Evolutionary conservation across 352 stramenopile genomes (phyloP).

Genomic region (Globisporangium sylvaticum): DNA sequence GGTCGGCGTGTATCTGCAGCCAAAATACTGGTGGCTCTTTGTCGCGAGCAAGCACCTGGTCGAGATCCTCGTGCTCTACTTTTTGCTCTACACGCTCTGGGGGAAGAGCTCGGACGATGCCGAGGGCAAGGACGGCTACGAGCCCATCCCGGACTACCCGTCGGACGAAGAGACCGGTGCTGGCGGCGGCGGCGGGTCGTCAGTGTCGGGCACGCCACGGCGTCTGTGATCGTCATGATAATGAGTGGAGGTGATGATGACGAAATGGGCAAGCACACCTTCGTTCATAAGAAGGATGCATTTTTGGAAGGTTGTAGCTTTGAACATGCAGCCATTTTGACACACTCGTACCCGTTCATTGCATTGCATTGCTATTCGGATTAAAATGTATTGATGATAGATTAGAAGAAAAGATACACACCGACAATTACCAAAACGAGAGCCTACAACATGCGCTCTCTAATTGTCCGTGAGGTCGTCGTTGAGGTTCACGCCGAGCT

Average conservation of each 20-base stretch:
- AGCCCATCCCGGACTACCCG: conserved; percentile 68
- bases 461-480: conserved; percentile 79
- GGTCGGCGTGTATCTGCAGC: conserved; percentile 81
- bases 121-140: conserved; percentile 69
- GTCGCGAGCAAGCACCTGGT: conserved; percentile 91
- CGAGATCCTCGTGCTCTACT: conserved; percentile 91
- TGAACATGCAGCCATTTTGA: conserved; percentile 4
- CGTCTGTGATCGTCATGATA: conserved; percentile 1
- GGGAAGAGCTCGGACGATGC: conserved; percentile 69
- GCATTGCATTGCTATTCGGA: background rate
- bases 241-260: background rate
- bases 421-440: background rate
- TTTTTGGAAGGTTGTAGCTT: background rate
- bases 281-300: background rate
- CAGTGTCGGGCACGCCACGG: conserved; percentile 9
- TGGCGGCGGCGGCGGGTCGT: background rate
- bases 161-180: conserved; percentile 40
- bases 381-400: conserved; percentile 1
- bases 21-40: conserved; percentile 91
- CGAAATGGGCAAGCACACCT: background rate
- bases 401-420: background rate
- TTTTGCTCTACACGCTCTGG: conserved; percentile 94
- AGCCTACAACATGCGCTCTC: background rate
- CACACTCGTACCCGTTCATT: background rate
- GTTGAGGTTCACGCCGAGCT: conserved; percentile 91